Evolutionary conservation across 495 filamentous ascomycete genomes (phyloP).

Genomic region (Pseudomonodictys pantanalensis): DNA sequence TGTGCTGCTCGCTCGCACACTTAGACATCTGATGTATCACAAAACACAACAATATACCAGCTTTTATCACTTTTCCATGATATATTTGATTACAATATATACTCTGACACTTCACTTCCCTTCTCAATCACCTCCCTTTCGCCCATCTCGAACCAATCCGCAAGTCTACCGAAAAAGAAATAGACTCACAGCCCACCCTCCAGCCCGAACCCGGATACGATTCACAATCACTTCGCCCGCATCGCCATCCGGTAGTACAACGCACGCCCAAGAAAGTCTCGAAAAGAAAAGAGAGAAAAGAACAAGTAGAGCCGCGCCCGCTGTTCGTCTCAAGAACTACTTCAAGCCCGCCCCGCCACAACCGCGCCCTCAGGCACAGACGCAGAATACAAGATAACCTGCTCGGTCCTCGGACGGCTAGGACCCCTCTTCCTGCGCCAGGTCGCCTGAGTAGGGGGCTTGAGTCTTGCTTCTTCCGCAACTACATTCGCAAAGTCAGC

Average conservation of each 20-base stretch:
- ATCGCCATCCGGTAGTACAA: neutral
- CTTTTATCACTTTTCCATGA: neutral
- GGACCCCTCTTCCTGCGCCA: neutral
- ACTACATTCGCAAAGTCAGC: neutral
- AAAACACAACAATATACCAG: too few relatives aligned
- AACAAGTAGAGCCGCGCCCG: too few relatives aligned
- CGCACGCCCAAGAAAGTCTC: neutral
- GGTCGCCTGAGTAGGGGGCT: neutral
- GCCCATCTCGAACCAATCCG: neutral
- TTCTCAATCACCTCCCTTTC: neutral
- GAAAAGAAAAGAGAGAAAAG: too few relatives aligned
- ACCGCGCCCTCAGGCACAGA: too few relatives aligned
- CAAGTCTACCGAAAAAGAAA: neutral
- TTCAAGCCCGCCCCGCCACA: too few relatives aligned
- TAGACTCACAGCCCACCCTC: neutral
- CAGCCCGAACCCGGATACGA: neutral
- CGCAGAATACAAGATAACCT: too few relatives aligned
- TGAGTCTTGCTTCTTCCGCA: neutral
- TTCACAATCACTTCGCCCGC: slow-evolving; percentile 1
- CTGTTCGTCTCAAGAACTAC: too few relatives aligned
- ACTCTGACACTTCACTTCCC: slow-evolving; percentile 17
- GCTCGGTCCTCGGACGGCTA: too few relatives aligned
- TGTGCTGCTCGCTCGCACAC: too few relatives aligned
- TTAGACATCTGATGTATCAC: too few relatives aligned
- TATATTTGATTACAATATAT: slow-evolving; percentile 7